Evolutionary conservation across 2,329 filamentous ascomycete species (phyloP).

Genomic region (Metarhizium brunneum): DNA sequence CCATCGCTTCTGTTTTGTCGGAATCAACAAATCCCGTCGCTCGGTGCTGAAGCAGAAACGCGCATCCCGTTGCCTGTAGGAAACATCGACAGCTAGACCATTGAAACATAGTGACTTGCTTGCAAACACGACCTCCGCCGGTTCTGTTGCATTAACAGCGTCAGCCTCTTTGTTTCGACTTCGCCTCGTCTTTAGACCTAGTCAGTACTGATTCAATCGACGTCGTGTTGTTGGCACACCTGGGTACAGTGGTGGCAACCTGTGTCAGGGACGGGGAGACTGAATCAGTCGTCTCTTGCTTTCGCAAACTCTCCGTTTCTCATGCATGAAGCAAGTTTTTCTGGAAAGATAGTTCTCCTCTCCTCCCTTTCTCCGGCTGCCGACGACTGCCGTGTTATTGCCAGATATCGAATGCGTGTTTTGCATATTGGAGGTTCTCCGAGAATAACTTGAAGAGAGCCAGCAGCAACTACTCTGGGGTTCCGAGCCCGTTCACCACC

Average conservation of each 20-base stretch:
- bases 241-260: no score
- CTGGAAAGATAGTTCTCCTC: neutral
- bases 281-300: neutral
- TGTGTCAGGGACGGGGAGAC: no score
- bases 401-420: neutral
- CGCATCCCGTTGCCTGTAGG: neutral
- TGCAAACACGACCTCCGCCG: conserved; percentile 1
- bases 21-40: neutral
- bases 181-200: neutral
- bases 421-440: neutral
- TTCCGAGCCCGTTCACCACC: neutral
- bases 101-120: neutral
- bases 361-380: neutral
- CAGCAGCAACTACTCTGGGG: neutral
- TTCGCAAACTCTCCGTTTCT: neutral
- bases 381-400: neutral
- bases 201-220: neutral
- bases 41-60: neutral
- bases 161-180: conserved; percentile 5
- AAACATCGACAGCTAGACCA: neutral
- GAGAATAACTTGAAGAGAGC: neutral
- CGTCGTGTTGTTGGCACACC: neutral
- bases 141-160: conserved; percentile 6
- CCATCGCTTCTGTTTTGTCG: neutral
- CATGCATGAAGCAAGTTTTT: neutral